These are phyloP conservation scores for Alternaria solani DNA, from an alignment of 2,329 filamentous ascomycete species.

Conservation along the genomic window DNA sequence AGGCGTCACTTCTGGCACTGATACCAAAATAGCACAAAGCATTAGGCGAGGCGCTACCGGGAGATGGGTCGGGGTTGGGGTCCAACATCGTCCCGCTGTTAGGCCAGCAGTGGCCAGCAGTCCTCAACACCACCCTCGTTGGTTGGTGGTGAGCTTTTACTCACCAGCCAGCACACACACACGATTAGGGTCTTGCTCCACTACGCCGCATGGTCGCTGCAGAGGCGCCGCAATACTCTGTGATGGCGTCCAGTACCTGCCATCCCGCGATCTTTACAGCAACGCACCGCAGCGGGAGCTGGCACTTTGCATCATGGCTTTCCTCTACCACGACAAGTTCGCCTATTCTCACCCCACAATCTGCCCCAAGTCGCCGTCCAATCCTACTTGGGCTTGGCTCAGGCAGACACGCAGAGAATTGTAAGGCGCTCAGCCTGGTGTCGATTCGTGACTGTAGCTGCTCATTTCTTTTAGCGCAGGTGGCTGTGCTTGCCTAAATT, in stretches of 20 bases:
- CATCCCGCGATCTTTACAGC: slow-evolving; percentile 8
- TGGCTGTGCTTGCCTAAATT: slow-evolving; percentile 38
- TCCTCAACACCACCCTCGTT: slow-evolving; percentile 26
- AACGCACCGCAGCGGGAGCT: slow-evolving; percentile 14
- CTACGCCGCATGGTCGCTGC: slow-evolving; percentile 3
- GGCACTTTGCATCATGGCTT: slow-evolving; percentile 14
- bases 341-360: slow-evolving; percentile 19
- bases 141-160: slow-evolving; percentile 18
- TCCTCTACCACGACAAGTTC: slow-evolving; percentile 27
- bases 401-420: slow-evolving; percentile 31
- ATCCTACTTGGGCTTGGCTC: slow-evolving; percentile 24
- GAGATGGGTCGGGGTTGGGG: too few relatives aligned
- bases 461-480: slow-evolving; percentile 41
- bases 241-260: slow-evolving; percentile 11
- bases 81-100: slow-evolving; percentile 18
- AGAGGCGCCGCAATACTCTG: slow-evolving; percentile 6
- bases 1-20: slow-evolving; percentile 4
- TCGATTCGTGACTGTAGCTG: slow-evolving; percentile 24
- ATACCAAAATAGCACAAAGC: slow-evolving; percentile 12
- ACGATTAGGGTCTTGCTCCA: slow-evolving; percentile 12
- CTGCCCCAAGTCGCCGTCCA: slow-evolving; percentile 19
- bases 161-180: slow-evolving; percentile 16
- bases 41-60: slow-evolving; percentile 14
- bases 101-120: slow-evolving; percentile 5
- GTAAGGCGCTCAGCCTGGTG: slow-evolving; percentile 29